These are phyloP conservation scores for Didymellaceae sp. DNA, from an alignment of 2,329 filamentous ascomycete genomes.

Conservation along the genomic window DNA sequence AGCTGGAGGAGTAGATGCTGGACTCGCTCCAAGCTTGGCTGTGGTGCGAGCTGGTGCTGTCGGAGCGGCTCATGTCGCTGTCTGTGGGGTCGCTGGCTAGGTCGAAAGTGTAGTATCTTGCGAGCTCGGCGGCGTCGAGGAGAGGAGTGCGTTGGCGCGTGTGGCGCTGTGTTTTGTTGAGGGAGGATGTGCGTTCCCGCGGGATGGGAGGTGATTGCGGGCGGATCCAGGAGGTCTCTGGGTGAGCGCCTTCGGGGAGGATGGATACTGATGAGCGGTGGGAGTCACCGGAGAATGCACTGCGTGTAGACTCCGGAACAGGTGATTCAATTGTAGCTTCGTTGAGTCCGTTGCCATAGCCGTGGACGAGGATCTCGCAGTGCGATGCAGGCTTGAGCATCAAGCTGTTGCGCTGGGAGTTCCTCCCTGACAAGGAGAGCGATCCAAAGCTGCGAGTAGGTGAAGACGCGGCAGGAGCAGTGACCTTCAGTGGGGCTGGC, in stretches of 20 bases:
- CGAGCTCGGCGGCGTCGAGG: constrained; percentile 30
- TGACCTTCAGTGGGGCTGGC: constrained; percentile 35
- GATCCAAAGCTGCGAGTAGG: constrained; percentile 40
- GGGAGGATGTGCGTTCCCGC: constrained; percentile 18
- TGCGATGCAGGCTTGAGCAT: constrained; percentile 29
- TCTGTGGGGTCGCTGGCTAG: constrained; percentile 2
- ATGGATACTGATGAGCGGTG: constrained; percentile 22
- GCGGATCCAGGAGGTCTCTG: constrained; percentile 30
- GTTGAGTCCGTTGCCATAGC: constrained; percentile 48
- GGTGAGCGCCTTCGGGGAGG: constrained; percentile 21
- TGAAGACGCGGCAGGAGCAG: constrained; percentile 39
- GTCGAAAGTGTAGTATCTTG: constrained; percentile 15
- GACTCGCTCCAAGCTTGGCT: constrained; percentile 42
- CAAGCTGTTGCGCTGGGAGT: constrained; percentile 39
- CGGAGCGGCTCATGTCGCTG: constrained; percentile 30
- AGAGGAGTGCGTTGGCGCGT: constrained; percentile 30
- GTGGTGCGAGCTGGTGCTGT: constrained; percentile 34
- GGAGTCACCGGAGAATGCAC: constrained; percentile 5
- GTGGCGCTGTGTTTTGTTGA: constrained; percentile 19
- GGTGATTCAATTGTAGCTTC: constrained; percentile 21
- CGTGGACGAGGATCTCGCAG: constrained; percentile 49
- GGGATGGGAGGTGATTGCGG: constrained; percentile 22
- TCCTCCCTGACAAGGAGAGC: constrained; percentile 37
- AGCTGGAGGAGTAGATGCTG: constrained; percentile 39
- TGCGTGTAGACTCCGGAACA: neutral